Evolutionary conservation across 345 rosid species (phyloP), one percentile per base, ranked within the genome.

Genomic region (Eucalyptus melliodora): DNA sequence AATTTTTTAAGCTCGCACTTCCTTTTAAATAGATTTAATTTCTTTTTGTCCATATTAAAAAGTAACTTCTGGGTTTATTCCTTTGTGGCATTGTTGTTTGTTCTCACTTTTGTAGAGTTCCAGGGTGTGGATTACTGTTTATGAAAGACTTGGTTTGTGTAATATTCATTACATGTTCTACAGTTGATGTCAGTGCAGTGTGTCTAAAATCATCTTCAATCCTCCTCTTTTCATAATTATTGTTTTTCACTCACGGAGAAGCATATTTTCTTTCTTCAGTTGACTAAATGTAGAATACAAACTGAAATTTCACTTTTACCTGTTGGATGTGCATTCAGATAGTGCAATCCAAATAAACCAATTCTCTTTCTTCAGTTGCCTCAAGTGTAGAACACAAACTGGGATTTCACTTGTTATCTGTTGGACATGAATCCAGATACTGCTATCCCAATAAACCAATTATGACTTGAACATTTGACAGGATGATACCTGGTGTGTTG

Each of bases 401-500:
- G 85, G 47, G 85, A 40, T 40, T 42, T 86, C 47, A 87, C 80
- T 87, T 87, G 80, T 37, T 42, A 87, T 9, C 42, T 30, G 37
- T 56, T 44, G 77, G 55, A 24, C 80, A 37, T 49, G 31, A 60
- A 77, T 65, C 85, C 47, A 88, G 67, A 42, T 30, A 24, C 40
- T 53, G 17, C 87, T 86, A 87, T 89, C 88, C 51, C 37, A 34
- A n/a, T 31, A 30, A 51, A 86, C 88, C 72, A 80, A 45, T 67
- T 55, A 40, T 87, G 26, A 37, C 65, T 50, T 34, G 69, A 87
- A 87, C 82, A 56, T 89, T 55, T 56, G 83, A 87, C 95, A 97
- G 99, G 92, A 94, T 3, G 91, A 92, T 34, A 40, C 65, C 11
- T 97, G 95, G 94, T 97, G 99, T 91, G 89, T 97, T 21, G 99